Percentiles rank a stretch among this genome's conserved stretches.
Conservation (phyloP, 2,329 filamentous ascomycete genomes). For the Fusarium protoensiforme region DNA sequence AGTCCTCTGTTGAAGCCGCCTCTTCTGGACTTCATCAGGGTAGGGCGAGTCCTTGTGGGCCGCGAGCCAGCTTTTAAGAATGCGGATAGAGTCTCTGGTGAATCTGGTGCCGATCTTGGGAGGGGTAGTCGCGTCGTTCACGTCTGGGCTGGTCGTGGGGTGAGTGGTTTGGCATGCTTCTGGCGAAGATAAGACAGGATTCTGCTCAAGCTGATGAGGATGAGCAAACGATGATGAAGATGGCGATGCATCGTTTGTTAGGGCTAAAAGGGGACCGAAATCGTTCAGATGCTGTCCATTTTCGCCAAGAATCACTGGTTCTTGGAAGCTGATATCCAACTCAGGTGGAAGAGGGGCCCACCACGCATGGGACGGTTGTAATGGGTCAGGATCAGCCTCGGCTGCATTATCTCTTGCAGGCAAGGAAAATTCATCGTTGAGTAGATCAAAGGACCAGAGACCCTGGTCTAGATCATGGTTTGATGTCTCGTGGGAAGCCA, state of each 20-base stretch:
- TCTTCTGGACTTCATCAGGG: constrained; percentile 84
- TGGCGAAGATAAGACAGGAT: background rate
- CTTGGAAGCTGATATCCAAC: background rate
- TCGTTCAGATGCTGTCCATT: background rate
- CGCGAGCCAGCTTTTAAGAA: constrained; percentile 69
- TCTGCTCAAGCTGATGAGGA: background rate
- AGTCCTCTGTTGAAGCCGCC: constrained; percentile 76
- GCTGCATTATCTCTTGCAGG: background rate
- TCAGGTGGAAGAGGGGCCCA: background rate
- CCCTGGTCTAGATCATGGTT: background rate
- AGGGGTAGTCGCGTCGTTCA: background rate
- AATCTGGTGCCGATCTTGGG: constrained; percentile 29
- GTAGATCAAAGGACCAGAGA: background rate
- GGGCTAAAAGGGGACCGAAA: background rate
- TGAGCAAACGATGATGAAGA: background rate
- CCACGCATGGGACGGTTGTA: background rate
- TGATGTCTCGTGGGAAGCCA: background rate
- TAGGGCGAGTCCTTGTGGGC: constrained; percentile 82
- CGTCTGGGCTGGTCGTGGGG: background rate
- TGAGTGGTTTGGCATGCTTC: background rate
- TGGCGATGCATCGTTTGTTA: background rate
- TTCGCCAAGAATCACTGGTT: background rate
- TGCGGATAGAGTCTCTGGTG: constrained; percentile 20
- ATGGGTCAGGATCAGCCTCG: background rate
- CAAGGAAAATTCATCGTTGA: background rate